Evolutionary conservation across 805 yeast species (phyloP).

Genomic region (Candida railenensis): DNA sequence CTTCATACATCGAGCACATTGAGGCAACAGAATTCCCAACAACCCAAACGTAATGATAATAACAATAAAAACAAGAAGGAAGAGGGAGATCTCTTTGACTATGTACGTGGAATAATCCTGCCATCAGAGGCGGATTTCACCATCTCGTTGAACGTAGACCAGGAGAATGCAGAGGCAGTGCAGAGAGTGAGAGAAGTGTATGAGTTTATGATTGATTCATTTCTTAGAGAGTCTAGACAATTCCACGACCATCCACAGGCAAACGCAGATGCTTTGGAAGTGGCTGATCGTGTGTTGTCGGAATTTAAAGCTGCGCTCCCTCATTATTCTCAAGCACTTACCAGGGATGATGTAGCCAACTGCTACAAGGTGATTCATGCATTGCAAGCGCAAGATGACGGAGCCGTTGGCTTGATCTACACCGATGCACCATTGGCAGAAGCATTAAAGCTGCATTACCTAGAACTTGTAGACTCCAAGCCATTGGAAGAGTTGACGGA

Average conservation of each 20-base stretch:
- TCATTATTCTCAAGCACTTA: neutral
- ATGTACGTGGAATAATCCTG: neutral
- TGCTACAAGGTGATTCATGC: neutral
- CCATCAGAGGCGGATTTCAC: neutral
- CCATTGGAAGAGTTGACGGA: neutral
- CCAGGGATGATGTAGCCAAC: neutral
- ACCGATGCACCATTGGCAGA: neutral
- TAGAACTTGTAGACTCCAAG: neutral
- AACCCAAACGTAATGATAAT: neutral
- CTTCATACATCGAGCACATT: neutral
- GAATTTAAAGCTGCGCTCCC: neutral
- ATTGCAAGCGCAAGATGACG: neutral
- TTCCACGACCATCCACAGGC: neutral
- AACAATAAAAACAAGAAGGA: neutral
- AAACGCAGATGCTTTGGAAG: constrained; percentile 6
- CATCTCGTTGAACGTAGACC: neutral
- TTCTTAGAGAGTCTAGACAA: neutral
- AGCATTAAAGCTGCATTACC: neutral
- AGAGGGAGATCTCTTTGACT: neutral
- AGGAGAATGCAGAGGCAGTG: neutral
- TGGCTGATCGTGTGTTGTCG: neutral
- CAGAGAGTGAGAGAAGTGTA: neutral
- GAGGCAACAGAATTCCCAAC: neutral
- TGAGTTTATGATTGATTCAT: neutral
- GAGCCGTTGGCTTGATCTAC: neutral